Base-by-base conservation (phyloP, 169 alveolate genomes). In the Theileria annulata region DNA sequence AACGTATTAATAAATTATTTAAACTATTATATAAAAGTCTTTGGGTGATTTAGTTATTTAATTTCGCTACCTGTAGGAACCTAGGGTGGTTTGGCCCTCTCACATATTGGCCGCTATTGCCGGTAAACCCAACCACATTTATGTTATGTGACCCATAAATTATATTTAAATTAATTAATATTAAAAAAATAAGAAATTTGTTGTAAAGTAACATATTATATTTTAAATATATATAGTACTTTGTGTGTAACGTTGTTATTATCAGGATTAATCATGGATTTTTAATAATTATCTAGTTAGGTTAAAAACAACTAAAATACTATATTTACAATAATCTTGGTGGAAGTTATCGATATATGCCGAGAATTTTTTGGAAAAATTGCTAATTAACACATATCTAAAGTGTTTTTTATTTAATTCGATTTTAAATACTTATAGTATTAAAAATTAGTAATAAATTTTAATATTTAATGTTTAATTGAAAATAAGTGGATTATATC, bases 41-140 rank as follows among this genome's bases (percentile, higher is more conserved):
- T 4, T 4, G 8, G 66, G 2, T 25, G 31, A 4, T 56, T 25
- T 56, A 56, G 10, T 12, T 0, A 15, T 10, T 21, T 56, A 56
- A 21, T 56, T 13, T 56, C 66, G 35, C 9, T 56, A 56, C 66
- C 66, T 56, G 66, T 1, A 56, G 28, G 66, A 56, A 56, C 33
- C 33, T 56, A 25, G 66, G 66, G 66, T 19, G 31, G 28, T 56
- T 56, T 19, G 13, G 9, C 66, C 27, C 33, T 0, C 66, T 56
- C 66, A 56, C 27, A 25, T 56, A 8, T 56, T 19, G 35, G n/a
- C 17, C 13, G 30, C 17, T 56, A 8, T 56, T 56, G 10, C 17
- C 33, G n/a, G 3, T 56, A 21, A 56, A 56, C 27, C 33, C 66
- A 25, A 25, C 66, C 17, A 56, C 33, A 21, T 56, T 56, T 56